A percentile compares a stretch with the other conserved stretches of the same genome.
Evolutionary conservation across 176 grass and related monocot genomes (phyloP).

Genomic region (Zizania latifolia): DNA sequence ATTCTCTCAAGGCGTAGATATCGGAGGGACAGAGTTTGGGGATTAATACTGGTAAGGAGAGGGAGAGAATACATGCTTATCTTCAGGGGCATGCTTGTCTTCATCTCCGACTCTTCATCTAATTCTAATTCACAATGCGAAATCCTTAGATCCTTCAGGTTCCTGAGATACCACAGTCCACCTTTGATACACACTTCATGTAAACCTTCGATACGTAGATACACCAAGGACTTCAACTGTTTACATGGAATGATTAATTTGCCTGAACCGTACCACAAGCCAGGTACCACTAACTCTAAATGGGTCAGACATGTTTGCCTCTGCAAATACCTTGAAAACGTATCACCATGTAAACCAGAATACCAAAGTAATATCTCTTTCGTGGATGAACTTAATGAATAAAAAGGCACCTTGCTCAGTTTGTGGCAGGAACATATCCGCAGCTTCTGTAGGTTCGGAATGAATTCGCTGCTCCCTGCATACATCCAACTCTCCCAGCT

Average conservation of each 20-base stretch:
- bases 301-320: not conserved
- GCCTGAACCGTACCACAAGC: not conserved
- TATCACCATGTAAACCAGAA: not conserved
- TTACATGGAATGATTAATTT: constrained; percentile 20
- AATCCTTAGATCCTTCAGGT: not conserved
- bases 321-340: constrained; percentile 3
- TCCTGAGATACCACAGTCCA: constrained; percentile 12
- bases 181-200: not conserved
- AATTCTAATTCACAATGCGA: not conserved
- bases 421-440: not conserved
- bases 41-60: not conserved
- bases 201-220: not conserved
- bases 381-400: not conserved
- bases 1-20: not conserved
- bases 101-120: not conserved
- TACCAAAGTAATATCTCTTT: not conserved
- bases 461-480: not conserved
- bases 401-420: not conserved
- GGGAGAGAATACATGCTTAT: constrained; percentile 18
- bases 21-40: not conserved
- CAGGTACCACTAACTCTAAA: not conserved
- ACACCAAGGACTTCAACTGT: constrained; percentile 7
- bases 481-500: not conserved
- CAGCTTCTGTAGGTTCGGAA: constrained; percentile 20
- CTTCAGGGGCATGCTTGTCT: not conserved